Evolutionary conservation across 345 rosid species (phyloP).

Genomic region (Brassica nigra): DNA sequence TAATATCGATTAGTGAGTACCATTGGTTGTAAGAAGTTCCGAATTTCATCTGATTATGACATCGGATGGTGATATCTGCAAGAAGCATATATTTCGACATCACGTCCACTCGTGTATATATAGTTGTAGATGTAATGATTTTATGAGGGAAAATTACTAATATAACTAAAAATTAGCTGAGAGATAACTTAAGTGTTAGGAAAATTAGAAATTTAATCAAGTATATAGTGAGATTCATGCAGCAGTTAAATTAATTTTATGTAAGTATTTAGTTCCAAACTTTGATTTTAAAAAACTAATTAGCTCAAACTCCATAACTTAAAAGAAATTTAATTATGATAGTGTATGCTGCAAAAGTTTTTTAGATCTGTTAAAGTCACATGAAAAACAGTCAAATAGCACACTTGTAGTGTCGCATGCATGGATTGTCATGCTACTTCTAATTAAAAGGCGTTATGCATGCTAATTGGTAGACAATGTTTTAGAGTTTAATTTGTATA

Average conservation of each 20-base stretch:
- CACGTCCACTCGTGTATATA: slow-evolving; percentile 15
- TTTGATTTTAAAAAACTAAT: not conserved
- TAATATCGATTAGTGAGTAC: slow-evolving; percentile 25
- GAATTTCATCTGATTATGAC: slow-evolving; percentile 36
- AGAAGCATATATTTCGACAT: slow-evolving; percentile 23
- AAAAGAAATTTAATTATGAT: not conserved
- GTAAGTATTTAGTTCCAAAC: not conserved
- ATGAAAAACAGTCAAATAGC: not conserved
- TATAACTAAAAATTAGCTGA: not conserved
- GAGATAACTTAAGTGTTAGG: not conserved
- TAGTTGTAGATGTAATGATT: not conserved
- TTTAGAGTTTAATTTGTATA: not conserved
- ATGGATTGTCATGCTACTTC: not conserved
- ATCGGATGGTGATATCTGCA: slow-evolving; percentile 29
- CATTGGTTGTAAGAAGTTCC: slow-evolving; percentile 30
- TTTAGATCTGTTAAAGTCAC: not conserved
- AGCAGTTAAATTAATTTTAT: not conserved
- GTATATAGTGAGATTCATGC: not conserved
- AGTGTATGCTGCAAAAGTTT: not conserved
- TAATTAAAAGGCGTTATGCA: not conserved
- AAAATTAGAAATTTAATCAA: not conserved
- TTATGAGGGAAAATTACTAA: not conserved
- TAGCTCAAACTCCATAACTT: not conserved
- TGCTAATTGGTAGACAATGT: not conserved
- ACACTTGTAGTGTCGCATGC: not conserved